These are phyloP conservation scores for Mollisia scopiformis DNA, from an alignment of 2,329 filamentous ascomycete genomes.

Conservation along the genomic window DNA sequence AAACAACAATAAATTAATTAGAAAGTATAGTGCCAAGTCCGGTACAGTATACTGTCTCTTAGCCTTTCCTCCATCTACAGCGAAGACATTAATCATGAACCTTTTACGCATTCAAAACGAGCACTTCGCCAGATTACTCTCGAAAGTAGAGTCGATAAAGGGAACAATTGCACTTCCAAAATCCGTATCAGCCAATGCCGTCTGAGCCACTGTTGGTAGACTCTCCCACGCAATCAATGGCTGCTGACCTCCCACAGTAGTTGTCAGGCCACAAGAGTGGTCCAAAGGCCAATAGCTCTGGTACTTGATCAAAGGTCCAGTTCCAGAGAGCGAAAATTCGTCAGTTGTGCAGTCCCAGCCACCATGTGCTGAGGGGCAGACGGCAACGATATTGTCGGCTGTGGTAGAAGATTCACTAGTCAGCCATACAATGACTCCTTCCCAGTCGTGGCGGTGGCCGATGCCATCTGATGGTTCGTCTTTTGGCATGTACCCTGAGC, in stretches of 20 bases:
- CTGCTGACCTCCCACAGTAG: conserved; percentile 40
- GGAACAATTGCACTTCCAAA: conserved; percentile 47
- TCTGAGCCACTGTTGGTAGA: conserved; percentile 39
- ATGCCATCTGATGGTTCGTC: conserved; percentile 42
- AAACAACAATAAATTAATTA: too few species aligned
- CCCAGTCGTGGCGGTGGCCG: conserved; percentile 60
- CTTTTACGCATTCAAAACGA: neutral
- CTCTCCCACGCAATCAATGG: conserved; percentile 48
- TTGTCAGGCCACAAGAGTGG: conserved; percentile 43
- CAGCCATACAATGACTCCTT: conserved; percentile 57
- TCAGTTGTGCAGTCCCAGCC: conserved; percentile 47
- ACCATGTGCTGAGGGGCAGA: conserved; percentile 56
- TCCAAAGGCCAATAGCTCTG: conserved; percentile 50
- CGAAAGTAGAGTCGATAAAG: conserved; percentile 39
- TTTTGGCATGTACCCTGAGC: conserved; percentile 52
- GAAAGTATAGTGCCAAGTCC: too few species aligned
- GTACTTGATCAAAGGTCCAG: conserved; percentile 50
- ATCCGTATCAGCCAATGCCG: conserved; percentile 41
- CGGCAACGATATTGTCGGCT: conserved; percentile 46
- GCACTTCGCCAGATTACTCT: conserved; percentile 42
- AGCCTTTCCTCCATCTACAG: too few species aligned
- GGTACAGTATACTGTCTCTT: too few species aligned
- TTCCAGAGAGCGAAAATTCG: conserved; percentile 44
- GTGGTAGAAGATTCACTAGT: conserved; percentile 35
- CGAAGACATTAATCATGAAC: too few species aligned